Evolutionary conservation across 225 moss, liverwort and hornwort genomes (phyloP), one percentile per base, ranked within the genome.

Genomic region (Pseudisothecium myosuroides): DNA sequence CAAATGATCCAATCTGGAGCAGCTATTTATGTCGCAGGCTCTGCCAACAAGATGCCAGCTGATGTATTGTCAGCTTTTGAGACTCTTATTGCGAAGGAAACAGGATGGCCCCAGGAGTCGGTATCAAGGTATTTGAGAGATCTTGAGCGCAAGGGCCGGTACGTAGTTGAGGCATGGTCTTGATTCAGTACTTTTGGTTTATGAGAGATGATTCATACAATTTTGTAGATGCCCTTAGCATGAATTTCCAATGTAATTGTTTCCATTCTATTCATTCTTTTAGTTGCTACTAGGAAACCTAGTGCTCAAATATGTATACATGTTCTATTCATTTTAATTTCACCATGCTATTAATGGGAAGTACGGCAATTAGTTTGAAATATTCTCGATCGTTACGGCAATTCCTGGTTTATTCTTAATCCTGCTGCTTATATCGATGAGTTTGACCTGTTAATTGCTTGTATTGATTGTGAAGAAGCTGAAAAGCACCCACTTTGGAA

Each of bases 21-120:
- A 41, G 94, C 95, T 60, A 90, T 99, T 72, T 99, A 93, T 83
- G 95, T 99, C 59, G 97, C 99, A 69, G 99, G 99, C 76, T 99
- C 99, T 83, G 99, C 99, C 63, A 99, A 94, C 73, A 99, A 96
- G 88, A 99, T 97, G 99, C 99, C 99, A 74, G 94, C 96, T 43
- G 97, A 99, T 90, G 99, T 99, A n/a, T 88, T 95, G 75, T 94
- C 94, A 47, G 94, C 95, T 63, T 94, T 99, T 87, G 97, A 97
- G 92, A 91, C 88, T 81, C 93, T 97, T 15, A 87, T 99, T 41
- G 91, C 92, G 4, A 91, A 87, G 59, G 96, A 96, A 91, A 92
- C 95, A 62, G 96, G 96, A 81, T 94, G 96, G 91, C 90, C 91
- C 36, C 92, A 93, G 34, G 97, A 96, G 88, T 89, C 92, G 56